Conservation (phyloP, 1,284 basidiomycete genomes). For the Malassezia yamatoensis region DNA sequence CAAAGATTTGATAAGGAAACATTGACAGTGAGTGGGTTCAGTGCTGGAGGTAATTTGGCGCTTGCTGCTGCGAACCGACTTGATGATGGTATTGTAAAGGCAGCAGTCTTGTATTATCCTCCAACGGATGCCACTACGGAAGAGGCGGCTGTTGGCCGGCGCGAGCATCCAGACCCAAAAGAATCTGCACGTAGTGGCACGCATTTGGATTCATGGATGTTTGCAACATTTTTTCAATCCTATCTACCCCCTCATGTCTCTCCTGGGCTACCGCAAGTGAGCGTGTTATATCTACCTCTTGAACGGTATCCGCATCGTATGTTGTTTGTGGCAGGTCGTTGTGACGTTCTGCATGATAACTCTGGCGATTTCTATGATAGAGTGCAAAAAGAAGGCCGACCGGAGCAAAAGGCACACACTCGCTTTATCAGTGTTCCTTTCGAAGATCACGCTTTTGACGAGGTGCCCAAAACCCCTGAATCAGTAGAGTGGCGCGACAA, state of each 20-base stretch:
- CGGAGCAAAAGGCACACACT: conserved; percentile 11
- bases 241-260: conserved; percentile 24
- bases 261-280: conserved; percentile 22
- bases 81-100: conserved; percentile 25
- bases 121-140: conserved; percentile 25
- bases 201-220: conserved; percentile 23
- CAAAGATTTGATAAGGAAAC: conserved; percentile 20
- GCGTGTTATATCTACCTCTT: conserved; percentile 19
- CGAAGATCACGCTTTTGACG: conserved; percentile 42
- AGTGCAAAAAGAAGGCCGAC: conserved; percentile 20
- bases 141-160: conserved; percentile 11
- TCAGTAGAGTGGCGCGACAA: conserved; percentile 20
- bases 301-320: conserved; percentile 21
- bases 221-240: conserved; percentile 22
- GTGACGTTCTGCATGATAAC: conserved; percentile 29
- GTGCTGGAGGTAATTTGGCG: conserved; percentile 37
- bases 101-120: conserved; percentile 24
- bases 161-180: conserved; percentile 8
- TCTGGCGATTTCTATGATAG: conserved; percentile 24
- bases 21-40: conserved; percentile 33
- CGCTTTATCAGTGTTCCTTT: conserved; percentile 23
- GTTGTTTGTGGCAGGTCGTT: conserved; percentile 24
- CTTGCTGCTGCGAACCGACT: conserved; percentile 21
- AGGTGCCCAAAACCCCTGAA: conserved; percentile 20
- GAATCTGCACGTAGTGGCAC: conserved; percentile 21